Base-by-base conservation (phyloP, 164 flowering plant genomes). In the Platanus orientalis region DNA sequence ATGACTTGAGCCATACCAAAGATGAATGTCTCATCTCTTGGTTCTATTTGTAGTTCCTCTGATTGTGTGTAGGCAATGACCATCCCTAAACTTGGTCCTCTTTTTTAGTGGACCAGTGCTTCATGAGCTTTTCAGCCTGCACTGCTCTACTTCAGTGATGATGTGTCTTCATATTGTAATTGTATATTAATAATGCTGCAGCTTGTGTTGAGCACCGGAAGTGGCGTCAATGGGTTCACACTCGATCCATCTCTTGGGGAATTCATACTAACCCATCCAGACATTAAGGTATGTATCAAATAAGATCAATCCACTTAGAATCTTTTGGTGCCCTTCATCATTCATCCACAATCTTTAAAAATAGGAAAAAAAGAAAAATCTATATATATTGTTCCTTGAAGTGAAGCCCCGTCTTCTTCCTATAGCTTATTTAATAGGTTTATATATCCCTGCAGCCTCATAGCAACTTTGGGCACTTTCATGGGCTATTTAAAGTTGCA, bases 221-320 rank as follows among this genome's bases (percentile, higher is more conserved):
- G 51, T 61, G 99, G 99, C 40, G 99, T 94, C 24, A 78, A 94
- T 74, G 97, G 97, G 4, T 94, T 94, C 76, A 94, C 99, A 7
- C 92, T 94, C 29, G 99, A 94, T 76, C 99, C 97, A 30, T 89
- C 96, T 54, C 90, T 91, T 62, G 99, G 99, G 63, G 99, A 95
- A 80, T 95, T 89, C 83, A 89, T 95, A 44, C 75, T 95, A n/a
- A 95, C 99, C 67, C 99, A 95, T 70, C 92, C 96, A 32, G 85
- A 88, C 65, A 88, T 95, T 39, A 89, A 87, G 97, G 99, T 95
- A 50, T 6, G 55, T 57, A 53, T 54, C 7, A 36, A 3, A 34
- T 57, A 19, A 61, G 39, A 34, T 5, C n/a, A 45, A 45, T 16
- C 20, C 49, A 16, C 49, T 16, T 45, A 27, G 50, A 26, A 63